Evolutionary conservation across 257 asterid species (phyloP).

Genomic region (Nicotiana sylvestris): DNA sequence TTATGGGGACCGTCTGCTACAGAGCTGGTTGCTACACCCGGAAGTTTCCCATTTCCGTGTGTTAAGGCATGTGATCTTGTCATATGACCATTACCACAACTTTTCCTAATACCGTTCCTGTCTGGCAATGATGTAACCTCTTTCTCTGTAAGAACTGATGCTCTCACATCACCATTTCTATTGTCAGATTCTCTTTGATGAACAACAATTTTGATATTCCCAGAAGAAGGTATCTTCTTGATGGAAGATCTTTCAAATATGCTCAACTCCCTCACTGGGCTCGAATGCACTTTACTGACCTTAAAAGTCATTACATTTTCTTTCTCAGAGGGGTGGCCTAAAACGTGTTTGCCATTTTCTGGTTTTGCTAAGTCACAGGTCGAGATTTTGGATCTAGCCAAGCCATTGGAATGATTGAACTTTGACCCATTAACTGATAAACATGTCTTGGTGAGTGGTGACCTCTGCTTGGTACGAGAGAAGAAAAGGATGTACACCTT

Average conservation of each 20-base stretch:
- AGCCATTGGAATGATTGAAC: constrained; percentile 51
- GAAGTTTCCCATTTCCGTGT: constrained; percentile 32
- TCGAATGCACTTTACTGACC: constrained; percentile 32
- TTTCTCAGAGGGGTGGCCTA: constrained; percentile 30
- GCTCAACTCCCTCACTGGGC: constrained; percentile 27
- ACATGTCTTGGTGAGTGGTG: constrained; percentile 39
- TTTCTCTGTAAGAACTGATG: constrained; percentile 32
- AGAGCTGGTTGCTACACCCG: constrained; percentile 22
- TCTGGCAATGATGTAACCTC: constrained; percentile 24
- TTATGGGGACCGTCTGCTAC: constrained; percentile 21
- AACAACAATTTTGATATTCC: constrained; percentile 37
- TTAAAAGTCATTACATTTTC: constrained; percentile 24
- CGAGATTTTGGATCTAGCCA: constrained; percentile 29
- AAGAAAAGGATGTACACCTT: constrained; percentile 89
- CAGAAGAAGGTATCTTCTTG: constrained; percentile 39
- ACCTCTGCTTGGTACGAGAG: constrained; percentile 85
- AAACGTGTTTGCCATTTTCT: constrained; percentile 20
- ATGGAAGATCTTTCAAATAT: constrained; percentile 29
- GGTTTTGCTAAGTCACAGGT: constrained; percentile 40
- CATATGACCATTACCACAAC: constrained; percentile 19
- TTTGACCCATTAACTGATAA: constrained; percentile 52
- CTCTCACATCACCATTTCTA: constrained; percentile 31
- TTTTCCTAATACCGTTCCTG: constrained; percentile 34
- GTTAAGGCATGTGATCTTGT: constrained; percentile 26
- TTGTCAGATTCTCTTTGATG: constrained; percentile 34